A percentile compares a stretch with the other conserved stretches of the same genome.
Evolutionary conservation across 1,139 yeast species (phyloP).

Genomic region (Yamadazyma pseudoaaseri): DNA sequence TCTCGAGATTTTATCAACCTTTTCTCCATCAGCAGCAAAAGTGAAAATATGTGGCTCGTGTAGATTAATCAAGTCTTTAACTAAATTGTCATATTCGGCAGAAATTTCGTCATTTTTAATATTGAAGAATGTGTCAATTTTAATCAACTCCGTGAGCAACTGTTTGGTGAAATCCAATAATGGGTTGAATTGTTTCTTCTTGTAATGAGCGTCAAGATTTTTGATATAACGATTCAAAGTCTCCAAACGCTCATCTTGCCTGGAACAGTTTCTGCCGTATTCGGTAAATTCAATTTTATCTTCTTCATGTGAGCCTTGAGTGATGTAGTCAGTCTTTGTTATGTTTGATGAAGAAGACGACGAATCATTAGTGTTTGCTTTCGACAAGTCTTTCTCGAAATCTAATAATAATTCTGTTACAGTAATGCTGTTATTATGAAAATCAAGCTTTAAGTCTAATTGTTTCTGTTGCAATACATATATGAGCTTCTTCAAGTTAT

Average conservation of each 20-base stretch:
- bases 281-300: slow-evolving; percentile 3
- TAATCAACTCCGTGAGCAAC: slow-evolving; percentile 53
- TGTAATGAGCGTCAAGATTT: slow-evolving; percentile 5
- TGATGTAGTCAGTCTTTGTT: slow-evolving; percentile 9
- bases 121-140: slow-evolving; percentile 55
- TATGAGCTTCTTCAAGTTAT: slow-evolving; percentile 59
- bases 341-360: slow-evolving; percentile 5
- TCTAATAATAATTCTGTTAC: slow-evolving; percentile 28
- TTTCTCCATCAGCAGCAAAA: slow-evolving; percentile 18
- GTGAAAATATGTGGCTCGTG: slow-evolving; percentile 30
- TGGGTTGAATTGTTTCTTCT: slow-evolving; percentile 13
- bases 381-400: slow-evolving; percentile 6
- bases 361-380: slow-evolving; percentile 7
- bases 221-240: slow-evolving; percentile 3
- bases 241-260: neutral
- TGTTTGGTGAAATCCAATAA: slow-evolving; percentile 40
- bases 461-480: slow-evolving; percentile 47
- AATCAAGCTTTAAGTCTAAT: slow-evolving; percentile 20
- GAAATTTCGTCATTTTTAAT: slow-evolving; percentile 48
- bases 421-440: slow-evolving; percentile 20
- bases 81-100: slow-evolving; percentile 43
- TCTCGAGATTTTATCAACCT: slow-evolving; percentile 17
- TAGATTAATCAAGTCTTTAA: slow-evolving; percentile 36
- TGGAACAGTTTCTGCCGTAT: neutral
- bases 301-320: slow-evolving; percentile 5